Base-by-base conservation (phyloP, 805 yeast species). In the Schizosaccharomyces cryophilus region DNA sequence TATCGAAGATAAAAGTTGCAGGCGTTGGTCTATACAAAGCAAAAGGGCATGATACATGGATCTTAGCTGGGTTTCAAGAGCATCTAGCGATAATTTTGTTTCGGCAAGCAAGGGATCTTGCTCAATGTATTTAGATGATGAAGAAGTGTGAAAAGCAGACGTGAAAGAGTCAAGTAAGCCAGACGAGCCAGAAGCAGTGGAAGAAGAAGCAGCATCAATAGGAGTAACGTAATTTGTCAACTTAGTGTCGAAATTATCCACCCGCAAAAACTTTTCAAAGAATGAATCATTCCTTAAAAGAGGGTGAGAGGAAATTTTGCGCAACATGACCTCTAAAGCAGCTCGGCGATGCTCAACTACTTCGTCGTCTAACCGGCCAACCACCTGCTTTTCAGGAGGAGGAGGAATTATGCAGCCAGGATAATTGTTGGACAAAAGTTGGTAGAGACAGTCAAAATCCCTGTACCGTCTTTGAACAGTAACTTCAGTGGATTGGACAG, bases 381-480 rank as follows among this genome's bases (percentile, higher is more conserved):
- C 83, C 6, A 85, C 84, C 64, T 94, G 95, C 70, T 93, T 95
- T 63, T 86, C 95, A 0, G 96, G 89, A 3, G 97, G 96, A 0
- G 97, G 95, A 0, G 98, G 97, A 29, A 93, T 82, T 45, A 93
- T 82, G 62, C 78, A 76, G 0, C 98, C 98, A 42, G 95, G 95
- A 68, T 93, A 88, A 66, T 84, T 86, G 67, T 80, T 79, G 67
- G 85, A 85, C 30, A 93, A 74, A 66, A 89, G 95, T 65, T 86
- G 87, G 70, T 88, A 90, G 13, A 93, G 75, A 97, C 97, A 90
- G 63, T 95, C 74, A 71, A 93, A 90, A 70, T 93, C 98, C 61
- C 83, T 80, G 71, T 90, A 93, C 65, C 98, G 78, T 69, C 98
- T 77, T 4, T 87, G 79, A 0, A 89, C 96, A 11, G 75, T 72